Base-by-base conservation (phyloP, 495 filamentous ascomycete species). In the Ramalina peruviana region DNA sequence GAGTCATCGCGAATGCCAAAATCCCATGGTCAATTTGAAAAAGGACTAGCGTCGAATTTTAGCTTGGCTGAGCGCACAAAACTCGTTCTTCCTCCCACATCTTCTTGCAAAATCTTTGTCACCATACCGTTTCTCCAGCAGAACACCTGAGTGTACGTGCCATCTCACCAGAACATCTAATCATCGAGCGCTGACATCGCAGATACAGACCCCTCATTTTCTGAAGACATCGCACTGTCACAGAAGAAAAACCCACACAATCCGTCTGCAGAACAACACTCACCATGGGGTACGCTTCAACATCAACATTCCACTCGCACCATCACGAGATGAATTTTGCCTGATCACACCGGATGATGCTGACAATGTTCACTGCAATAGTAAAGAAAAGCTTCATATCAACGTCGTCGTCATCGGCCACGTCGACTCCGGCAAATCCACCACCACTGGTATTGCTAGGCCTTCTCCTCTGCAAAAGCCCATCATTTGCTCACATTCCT, bases 391-490 rank as follows among this genome's bases (percentile, higher is more conserved):
- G 78, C 66, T 67, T 70, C 88, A 95, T 68, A 81, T 95, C 72
- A 95, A 94, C 80, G 85, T 96, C 73, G 89, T 95, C 71, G 89
- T 95, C 75, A 93, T 94, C 77, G 88, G 89, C 76, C 88, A 98
- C 82, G 92, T 98, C 88, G 54, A 54, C 21, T 50, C 88, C 72
- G 92, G 92, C 74, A 98, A 98, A 83, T 96, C 90, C 50, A 98
- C 92, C 67, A 98, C 92, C 68, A 88, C 83, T 58, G 82, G 80
- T 77, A 74, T 72, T 59, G 53, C 54, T 20, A 36, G 52, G 41
- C 55, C 21, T 52, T 21, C 41, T 53, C 43, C 55, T 46, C 47
- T 43, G 12, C 15, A 33, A 33, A 33, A 30, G 37, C 36, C 43
- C 45, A 46, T 26, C 36, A 51, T 49, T 48, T 65, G 69, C 54